Evolutionary conservation across 2,329 filamentous ascomycete genomes (phyloP), one percentile per base, ranked within the genome.

Genomic region (Pseudomassariella vexata): DNA sequence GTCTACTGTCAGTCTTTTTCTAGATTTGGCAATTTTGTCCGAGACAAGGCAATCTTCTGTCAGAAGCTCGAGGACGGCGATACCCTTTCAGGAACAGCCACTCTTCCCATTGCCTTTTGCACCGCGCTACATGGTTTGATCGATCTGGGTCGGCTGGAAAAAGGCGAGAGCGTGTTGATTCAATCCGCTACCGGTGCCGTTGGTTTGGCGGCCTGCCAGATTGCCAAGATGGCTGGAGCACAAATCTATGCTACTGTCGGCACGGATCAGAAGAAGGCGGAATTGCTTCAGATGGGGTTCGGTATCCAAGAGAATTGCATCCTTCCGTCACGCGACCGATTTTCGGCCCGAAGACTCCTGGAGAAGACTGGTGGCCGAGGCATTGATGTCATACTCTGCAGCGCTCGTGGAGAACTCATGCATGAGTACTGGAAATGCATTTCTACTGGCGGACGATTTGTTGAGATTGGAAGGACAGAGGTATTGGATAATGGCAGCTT

Each of bases 221-320:
- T 28, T 9, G 11, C 12, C 14, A 12, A 18, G 6, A 15, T 16
- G 10, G 6, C 19, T 15, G 26, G 26, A 8, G 26, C 26, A 9
- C 14, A 28, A 17, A 28, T 28, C 10, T 28, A 8, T 17, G 26
- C 26, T 8, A 28, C 26, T 9, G 26, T 28, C 9, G 26, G 26
- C 14, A 28, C 7, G 7, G 26, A 28, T 9, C n/a, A n/a, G n/a
- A 17, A 28, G 16, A 28, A 28, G 17, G 8, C 9, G 7, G 16
- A 28, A 18, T 16, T 17, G 6, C 26, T 28, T 9, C 9, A 7
- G 9, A 14, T 9, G 9, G 17, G 14, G 6, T 19, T 7, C 16
- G 17, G 26, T 9, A 28, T 28, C 9, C 8, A 7, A 9, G 8
- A 6, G 6, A 12, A 28, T 9, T 9, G 16, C 12, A 18, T 28